These are phyloP conservation scores for Vitellaria paradoxa DNA, from an alignment of 179 eudicot species.

Conservation along the genomic window DNA sequence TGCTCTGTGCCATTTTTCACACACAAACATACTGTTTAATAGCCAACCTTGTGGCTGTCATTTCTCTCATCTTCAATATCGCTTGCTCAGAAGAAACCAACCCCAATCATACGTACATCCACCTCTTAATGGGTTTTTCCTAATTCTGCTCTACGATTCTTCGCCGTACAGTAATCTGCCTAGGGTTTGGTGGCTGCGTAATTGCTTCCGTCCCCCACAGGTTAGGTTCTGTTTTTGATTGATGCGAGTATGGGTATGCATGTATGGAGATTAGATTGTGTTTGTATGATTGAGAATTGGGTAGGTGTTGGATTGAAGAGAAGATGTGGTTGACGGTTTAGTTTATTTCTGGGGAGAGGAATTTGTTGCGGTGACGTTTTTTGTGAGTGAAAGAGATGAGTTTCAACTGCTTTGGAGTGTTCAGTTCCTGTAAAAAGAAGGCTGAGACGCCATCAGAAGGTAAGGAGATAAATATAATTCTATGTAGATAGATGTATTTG, in stretches of 20 bases:
- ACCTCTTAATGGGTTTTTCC: too few species aligned
- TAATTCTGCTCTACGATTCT: too few species aligned
- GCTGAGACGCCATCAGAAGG: conserved; percentile 20
- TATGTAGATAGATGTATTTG: background rate
- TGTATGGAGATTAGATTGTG: background rate
- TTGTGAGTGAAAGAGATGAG: conserved; percentile 13
- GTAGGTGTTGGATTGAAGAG: conserved; percentile 1
- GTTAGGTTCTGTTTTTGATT: background rate
- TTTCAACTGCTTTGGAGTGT: conserved; percentile 28
- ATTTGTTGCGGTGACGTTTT: too few species aligned
- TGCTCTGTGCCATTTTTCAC: too few species aligned
- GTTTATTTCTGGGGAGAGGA: background rate
- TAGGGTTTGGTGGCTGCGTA: background rate
- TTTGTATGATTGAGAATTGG: background rate
- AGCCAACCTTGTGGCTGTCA: too few species aligned
- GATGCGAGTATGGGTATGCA: background rate
- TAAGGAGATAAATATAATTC: conserved; percentile 7
- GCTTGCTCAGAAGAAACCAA: too few species aligned
- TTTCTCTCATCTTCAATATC: too few species aligned
- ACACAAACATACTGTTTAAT: too few species aligned
- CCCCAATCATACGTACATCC: too few species aligned
- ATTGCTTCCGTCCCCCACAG: background rate
- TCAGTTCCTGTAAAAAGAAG: conserved; percentile 20
- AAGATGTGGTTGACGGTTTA: conserved; percentile 11
- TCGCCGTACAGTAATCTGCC: background rate